Base-by-base conservation (phyloP, 2,329 filamentous ascomycete species). In the Penicillium sp. region DNA sequence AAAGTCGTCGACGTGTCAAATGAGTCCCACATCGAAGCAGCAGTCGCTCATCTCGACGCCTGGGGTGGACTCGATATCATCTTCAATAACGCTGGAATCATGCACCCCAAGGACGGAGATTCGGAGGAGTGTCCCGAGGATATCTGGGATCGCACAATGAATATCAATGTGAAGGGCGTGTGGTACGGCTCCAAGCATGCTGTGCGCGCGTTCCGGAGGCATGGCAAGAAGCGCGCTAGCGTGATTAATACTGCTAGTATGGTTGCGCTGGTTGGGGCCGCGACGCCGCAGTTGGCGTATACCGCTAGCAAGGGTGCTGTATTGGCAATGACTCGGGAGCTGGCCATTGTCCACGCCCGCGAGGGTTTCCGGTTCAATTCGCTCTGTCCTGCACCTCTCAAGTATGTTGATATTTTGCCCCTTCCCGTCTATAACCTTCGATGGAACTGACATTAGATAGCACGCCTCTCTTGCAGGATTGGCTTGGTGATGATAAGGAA, bases 21-120 rank as follows among this genome's bases (percentile, higher is more conserved):
- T 63, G 90, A 96, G 69, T 70, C 78, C 52, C 80, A 93, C 49
- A 82, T 96, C 29, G 74, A 88, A 63, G 81, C 82, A 49, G 81
- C 85, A 66, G 77, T 95, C 45, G 84, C 87, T 59, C 72, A 79
- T 12, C 73, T 91, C 49, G 90, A 96, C 69, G 66, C 80, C 49
- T 94, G 87, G 86, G 90, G 90, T 64, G 90, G 90, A 39, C 72
- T 91, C 2, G 90, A 96, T 68, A 77, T 95, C 64, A 87, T 95
- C 63, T 96, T 95, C 82, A 96, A 96, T 81, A 96, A 96, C 69
- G 90, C 90, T 24, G 90, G 90, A 48, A 96, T 96, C 71, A 96
- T 96, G 90, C 90, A 95, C 73, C 83, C 82, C 42, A 77, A 85
- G 52, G 85, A 89, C 68, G 83, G 80, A 64, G 84, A 88, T 69